phyloP scores from a whole-genome alignment of 2,329 filamentous ascomycete genomes.

The Botrytis elliptica region DNA sequence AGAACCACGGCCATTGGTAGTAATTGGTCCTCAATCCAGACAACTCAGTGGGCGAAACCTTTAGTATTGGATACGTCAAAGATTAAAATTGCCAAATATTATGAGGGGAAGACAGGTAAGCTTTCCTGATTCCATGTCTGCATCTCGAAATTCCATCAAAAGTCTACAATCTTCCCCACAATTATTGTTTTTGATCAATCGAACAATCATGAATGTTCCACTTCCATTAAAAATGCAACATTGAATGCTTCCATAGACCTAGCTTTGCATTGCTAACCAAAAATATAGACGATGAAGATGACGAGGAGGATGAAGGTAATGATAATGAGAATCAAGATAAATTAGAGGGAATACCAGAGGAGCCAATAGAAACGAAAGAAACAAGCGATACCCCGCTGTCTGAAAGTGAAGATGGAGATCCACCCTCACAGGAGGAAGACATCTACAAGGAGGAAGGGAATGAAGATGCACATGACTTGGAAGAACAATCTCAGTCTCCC shows the following conservation, averaged over 20 bases:
- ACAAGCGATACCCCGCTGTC: constrained; percentile 17
- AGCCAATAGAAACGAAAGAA: constrained; percentile 13
- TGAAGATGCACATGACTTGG: not conserved
- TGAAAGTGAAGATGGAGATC: not conserved
- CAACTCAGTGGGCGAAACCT: constrained; percentile 17
- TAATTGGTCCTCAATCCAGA: constrained; percentile 29
- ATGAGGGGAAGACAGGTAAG: constrained; percentile 15
- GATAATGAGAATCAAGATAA: constrained; percentile 11
- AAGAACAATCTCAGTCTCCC: not conserved
- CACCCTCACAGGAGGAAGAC: not conserved
- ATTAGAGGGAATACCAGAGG: constrained; percentile 4
- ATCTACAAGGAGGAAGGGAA: not conserved
- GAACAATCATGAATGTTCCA: not conserved
- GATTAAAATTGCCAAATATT: constrained; percentile 23
- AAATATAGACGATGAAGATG: constrained; percentile 3
- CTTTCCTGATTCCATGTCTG: constrained; percentile 10
- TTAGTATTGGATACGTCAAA: constrained; percentile 26
- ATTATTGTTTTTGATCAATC: not conserved
- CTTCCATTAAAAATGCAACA: not conserved
- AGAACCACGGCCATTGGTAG: constrained; percentile 26
- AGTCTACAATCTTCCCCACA: not conserved
- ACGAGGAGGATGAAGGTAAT: not conserved
- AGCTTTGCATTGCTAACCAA: constrained; percentile 7
- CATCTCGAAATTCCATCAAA: not conserved
- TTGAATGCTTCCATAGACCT: not conserved